Conservation (phyloP, 192 early-diverging fungal species). For the Rhizophagus clarus region DNA sequence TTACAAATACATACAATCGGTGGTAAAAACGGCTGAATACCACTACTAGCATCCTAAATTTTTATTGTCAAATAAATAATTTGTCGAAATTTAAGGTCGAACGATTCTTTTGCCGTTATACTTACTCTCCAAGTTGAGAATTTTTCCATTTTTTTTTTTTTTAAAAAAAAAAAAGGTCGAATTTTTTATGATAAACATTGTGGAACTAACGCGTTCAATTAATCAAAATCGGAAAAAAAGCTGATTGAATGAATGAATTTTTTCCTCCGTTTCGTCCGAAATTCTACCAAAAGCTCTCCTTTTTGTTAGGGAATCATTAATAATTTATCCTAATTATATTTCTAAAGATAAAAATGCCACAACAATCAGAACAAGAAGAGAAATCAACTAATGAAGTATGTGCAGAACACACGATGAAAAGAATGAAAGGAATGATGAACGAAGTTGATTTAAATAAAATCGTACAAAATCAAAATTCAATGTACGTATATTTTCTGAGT, state of each 20-base stretch:
- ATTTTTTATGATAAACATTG: neutral
- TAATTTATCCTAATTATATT: neutral
- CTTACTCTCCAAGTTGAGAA: slow-evolving; percentile 85
- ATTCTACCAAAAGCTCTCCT: too few relatives aligned
- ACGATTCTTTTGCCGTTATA: neutral
- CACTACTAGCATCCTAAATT: slow-evolving; percentile 72
- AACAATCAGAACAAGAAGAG: neutral
- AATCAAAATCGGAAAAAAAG: neutral
- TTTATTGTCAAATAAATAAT: neutral
- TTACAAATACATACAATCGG: slow-evolving; percentile 56
- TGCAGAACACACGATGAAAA: neutral
- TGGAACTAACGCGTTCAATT: neutral
- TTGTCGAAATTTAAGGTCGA: neutral
- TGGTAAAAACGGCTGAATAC: slow-evolving; percentile 88
- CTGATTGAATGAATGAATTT: neutral
- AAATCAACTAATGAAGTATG: neutral
- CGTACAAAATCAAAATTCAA: slow-evolving; percentile 7
- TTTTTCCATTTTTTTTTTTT: slow-evolving; percentile 68
- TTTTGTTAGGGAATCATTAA: too few relatives aligned
- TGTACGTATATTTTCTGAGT: neutral
- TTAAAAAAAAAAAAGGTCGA: neutral
- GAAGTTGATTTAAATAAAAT: slow-evolving; percentile 14
- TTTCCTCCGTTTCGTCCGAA: too few relatives aligned
- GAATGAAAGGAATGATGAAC: slow-evolving; percentile 14
- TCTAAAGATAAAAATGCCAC: neutral